A percentile compares a stretch with the other conserved stretches of the same genome.
These are phyloP conservation scores for Hypoxylon crocopeplum DNA, from an alignment of 495 filamentous ascomycete genomes.

Conservation along the genomic window DNA sequence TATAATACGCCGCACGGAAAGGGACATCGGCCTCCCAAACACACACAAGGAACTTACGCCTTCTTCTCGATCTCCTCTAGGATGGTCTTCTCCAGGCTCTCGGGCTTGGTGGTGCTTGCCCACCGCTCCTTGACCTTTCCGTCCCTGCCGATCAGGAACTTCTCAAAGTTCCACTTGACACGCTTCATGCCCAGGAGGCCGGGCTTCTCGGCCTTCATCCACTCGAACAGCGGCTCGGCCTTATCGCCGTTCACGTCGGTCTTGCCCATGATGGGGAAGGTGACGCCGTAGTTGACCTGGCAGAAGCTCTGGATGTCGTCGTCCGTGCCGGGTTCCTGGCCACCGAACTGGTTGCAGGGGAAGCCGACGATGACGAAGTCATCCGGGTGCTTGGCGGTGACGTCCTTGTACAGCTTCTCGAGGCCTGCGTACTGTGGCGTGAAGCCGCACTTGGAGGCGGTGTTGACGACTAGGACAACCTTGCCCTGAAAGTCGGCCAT, in stretches of 20 bases:
- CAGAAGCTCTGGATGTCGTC: slow-evolving; percentile 94
- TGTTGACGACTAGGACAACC: slow-evolving; percentile 95
- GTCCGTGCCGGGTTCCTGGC: slow-evolving; percentile 86
- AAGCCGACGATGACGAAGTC: slow-evolving; percentile 91
- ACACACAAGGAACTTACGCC: slow-evolving; percentile 36
- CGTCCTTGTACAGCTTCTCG: slow-evolving; percentile 84
- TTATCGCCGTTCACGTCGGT: slow-evolving; percentile 88
- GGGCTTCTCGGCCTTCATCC: slow-evolving; percentile 85
- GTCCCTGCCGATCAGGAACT: slow-evolving; percentile 88
- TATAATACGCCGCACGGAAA: slow-evolving; percentile 14
- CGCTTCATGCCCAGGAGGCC: slow-evolving; percentile 85
- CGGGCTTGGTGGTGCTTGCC: slow-evolving; percentile 87
- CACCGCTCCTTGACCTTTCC: slow-evolving; percentile 82
- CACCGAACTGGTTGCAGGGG: slow-evolving; percentile 97
- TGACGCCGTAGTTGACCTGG: slow-evolving; percentile 92
- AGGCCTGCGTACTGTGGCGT: slow-evolving; percentile 94
- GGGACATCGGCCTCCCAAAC: not conserved
- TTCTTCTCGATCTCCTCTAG: slow-evolving; percentile 63
- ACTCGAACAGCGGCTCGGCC: slow-evolving; percentile 82
- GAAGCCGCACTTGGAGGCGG: slow-evolving; percentile 99
- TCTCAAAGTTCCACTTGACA: slow-evolving; percentile 98
- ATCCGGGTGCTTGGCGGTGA: slow-evolving; percentile 70
- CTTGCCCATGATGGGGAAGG: slow-evolving; percentile 91
- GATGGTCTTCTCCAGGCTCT: slow-evolving; percentile 74
- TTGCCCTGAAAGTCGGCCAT: slow-evolving; percentile 79